These are phyloP conservation scores for Puccinia coronata DNA, from an alignment of 1,284 basidiomycete species.

Conservation along the genomic window DNA sequence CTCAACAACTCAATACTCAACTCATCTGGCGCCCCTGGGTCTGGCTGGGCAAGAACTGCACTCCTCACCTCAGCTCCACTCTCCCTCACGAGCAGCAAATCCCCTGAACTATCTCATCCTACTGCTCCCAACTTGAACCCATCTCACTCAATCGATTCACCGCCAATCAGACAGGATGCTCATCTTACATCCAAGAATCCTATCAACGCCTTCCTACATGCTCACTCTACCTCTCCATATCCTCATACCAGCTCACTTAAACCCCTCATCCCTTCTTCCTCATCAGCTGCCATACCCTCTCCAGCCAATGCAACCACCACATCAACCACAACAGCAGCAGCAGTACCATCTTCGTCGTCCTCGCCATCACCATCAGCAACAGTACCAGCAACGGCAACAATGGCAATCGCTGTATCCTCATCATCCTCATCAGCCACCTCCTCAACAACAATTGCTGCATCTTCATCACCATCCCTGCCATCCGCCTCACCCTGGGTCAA, in stretches of 20 bases:
- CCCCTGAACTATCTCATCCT: constrained; percentile 26
- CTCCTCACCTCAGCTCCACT: constrained; percentile 14
- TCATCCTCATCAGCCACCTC: background rate
- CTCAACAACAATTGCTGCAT: background rate
- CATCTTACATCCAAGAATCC: background rate
- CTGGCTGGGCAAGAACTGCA: constrained; percentile 35
- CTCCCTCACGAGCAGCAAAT: constrained; percentile 19
- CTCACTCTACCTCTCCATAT: constrained; percentile 8
- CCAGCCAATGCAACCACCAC: background rate
- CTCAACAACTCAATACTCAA: constrained; percentile 34
- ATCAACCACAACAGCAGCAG: background rate
- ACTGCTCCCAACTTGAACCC: background rate
- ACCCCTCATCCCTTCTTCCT: background rate
- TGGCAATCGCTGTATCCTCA: background rate
- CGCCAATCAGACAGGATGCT: constrained; percentile 19
- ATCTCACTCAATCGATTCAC: background rate
- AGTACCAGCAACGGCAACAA: background rate
- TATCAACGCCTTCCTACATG: constrained; percentile 34
- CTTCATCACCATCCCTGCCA: constrained; percentile 7
- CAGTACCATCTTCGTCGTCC: background rate
- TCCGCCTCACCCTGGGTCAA: constrained; percentile 40
- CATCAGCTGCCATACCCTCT: background rate
- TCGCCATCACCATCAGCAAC: background rate
- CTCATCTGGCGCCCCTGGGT: background rate
- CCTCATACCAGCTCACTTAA: background rate